Evolutionary conservation across 208 protist genomes (phyloP).

Genomic region (Leishmania gerbilli): DNA sequence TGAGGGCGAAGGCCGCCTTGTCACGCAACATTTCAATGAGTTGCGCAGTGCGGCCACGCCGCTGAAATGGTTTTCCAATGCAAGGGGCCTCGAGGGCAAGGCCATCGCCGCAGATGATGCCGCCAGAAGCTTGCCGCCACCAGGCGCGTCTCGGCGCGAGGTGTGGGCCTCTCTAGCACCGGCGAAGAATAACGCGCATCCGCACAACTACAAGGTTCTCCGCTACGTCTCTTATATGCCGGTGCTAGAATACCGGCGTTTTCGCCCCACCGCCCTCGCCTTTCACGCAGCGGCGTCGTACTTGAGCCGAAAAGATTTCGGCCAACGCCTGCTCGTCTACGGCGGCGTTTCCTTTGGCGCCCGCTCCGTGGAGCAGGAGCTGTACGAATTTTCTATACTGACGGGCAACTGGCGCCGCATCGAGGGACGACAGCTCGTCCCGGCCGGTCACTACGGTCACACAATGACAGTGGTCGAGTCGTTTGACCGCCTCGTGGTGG

Average conservation of each 20-base stretch:
- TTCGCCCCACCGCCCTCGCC: slow-evolving; percentile 64
- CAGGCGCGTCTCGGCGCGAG: slow-evolving; percentile 47
- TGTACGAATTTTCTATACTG: slow-evolving; percentile 87
- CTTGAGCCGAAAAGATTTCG: slow-evolving; percentile 47
- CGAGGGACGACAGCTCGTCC: slow-evolving; percentile 74
- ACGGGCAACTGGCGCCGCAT: slow-evolving; percentile 77
- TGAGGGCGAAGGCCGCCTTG: slow-evolving; percentile 23
- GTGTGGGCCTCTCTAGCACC: slow-evolving; percentile 73
- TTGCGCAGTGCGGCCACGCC: slow-evolving; percentile 29
- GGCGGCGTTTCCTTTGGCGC: slow-evolving; percentile 51
- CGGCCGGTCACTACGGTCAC: slow-evolving; percentile 80
- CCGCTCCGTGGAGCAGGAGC: slow-evolving; percentile 55
- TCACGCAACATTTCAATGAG: slow-evolving; percentile 15
- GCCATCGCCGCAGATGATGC: slow-evolving; percentile 16
- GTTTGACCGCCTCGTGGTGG: slow-evolving; percentile 62
- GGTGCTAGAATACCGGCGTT: slow-evolving; percentile 50
- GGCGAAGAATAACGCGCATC: slow-evolving; percentile 29
- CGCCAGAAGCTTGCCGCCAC: not conserved
- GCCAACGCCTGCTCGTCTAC: slow-evolving; percentile 83
- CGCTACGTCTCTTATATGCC: slow-evolving; percentile 66
- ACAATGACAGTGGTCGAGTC: slow-evolving; percentile 55
- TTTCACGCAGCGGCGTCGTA: slow-evolving; percentile 72
- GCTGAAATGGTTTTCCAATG: slow-evolving; percentile 34
- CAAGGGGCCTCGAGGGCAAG: slow-evolving; percentile 1
- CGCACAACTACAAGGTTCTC: slow-evolving; percentile 59